Conservation (phyloP, 495 filamentous ascomycete genomes). For the Neurospora sp. region DNA sequence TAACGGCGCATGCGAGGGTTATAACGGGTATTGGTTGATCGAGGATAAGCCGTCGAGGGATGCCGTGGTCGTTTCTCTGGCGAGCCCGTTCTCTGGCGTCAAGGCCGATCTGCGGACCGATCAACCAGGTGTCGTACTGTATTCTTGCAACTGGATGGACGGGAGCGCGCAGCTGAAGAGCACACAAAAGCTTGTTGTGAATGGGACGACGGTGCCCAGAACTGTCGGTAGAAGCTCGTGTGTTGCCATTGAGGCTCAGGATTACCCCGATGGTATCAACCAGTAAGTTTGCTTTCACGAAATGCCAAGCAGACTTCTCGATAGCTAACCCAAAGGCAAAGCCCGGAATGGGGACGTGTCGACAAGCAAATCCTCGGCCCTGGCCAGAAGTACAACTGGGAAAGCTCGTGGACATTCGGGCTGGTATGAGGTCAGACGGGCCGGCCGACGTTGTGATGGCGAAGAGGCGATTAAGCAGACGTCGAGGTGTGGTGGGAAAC, state of each 20-base stretch:
- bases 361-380: slow-evolving; percentile 50
- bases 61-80: slow-evolving; percentile 47
- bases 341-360: slow-evolving; percentile 58
- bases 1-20: slow-evolving; percentile 57
- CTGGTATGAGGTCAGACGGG: slow-evolving; percentile 14
- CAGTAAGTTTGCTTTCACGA: slow-evolving; percentile 35
- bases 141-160: slow-evolving; percentile 61
- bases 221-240: slow-evolving; percentile 46
- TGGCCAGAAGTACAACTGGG: slow-evolving; percentile 35
- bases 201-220: slow-evolving; percentile 30
- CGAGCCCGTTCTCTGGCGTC: slow-evolving; percentile 54
- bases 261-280: slow-evolving; percentile 72
- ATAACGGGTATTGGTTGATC: slow-evolving; percentile 68
- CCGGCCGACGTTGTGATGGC: neutral
- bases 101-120: slow-evolving; percentile 60
- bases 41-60: slow-evolving; percentile 47
- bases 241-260: slow-evolving; percentile 52
- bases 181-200: slow-evolving; percentile 46
- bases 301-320: slow-evolving; percentile 8
- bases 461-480: neutral
- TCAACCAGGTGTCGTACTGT: slow-evolving; percentile 61
- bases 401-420: slow-evolving; percentile 41
- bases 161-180: slow-evolving; percentile 48
- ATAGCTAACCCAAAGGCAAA: slow-evolving; percentile 8
- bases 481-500: neutral